Evolutionary conservation across 1,284 basidiomycete species (phyloP).

Genomic region (Erythrobasidium hasegawianum): DNA sequence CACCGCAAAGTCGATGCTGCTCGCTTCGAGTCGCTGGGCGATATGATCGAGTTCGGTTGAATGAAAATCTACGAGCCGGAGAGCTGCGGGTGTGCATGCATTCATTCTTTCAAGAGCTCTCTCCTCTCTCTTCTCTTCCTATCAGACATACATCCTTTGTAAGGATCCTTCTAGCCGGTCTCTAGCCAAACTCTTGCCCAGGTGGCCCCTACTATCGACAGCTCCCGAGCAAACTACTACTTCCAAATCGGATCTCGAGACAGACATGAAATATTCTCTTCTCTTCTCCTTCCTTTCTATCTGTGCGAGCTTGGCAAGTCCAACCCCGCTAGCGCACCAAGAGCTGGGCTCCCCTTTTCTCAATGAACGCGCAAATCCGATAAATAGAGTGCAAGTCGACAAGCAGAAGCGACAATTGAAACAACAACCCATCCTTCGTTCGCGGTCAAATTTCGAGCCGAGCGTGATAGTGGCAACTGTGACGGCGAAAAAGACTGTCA

Average conservation of each 20-base stretch:
- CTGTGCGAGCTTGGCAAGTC: background rate
- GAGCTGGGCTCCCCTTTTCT: background rate
- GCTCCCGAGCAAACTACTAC: background rate
- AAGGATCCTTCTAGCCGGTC: constrained; percentile 28
- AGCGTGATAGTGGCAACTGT: background rate
- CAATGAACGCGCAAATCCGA: background rate
- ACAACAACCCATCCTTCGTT: background rate
- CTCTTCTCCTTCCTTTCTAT: constrained; percentile 1
- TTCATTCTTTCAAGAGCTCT: background rate
- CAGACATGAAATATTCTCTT: background rate
- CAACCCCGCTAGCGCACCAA: background rate
- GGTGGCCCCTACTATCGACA: constrained; percentile 9
- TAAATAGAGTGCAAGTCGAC: background rate
- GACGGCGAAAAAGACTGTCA: background rate
- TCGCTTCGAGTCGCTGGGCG: too few species aligned
- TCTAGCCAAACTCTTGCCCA: constrained; percentile 15
- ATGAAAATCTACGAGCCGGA: too few species aligned
- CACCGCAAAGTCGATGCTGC: too few species aligned
- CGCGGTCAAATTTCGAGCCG: background rate
- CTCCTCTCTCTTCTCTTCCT: background rate
- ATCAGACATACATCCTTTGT: constrained; percentile 5
- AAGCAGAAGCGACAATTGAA: background rate
- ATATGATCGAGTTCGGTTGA: too few species aligned
- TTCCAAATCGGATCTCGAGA: background rate
- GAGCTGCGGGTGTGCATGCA: background rate